phyloP scores from a whole-genome alignment of 2,329 filamentous ascomycete genomes.

The Paraphaeosphaeria sporulosa region DNA sequence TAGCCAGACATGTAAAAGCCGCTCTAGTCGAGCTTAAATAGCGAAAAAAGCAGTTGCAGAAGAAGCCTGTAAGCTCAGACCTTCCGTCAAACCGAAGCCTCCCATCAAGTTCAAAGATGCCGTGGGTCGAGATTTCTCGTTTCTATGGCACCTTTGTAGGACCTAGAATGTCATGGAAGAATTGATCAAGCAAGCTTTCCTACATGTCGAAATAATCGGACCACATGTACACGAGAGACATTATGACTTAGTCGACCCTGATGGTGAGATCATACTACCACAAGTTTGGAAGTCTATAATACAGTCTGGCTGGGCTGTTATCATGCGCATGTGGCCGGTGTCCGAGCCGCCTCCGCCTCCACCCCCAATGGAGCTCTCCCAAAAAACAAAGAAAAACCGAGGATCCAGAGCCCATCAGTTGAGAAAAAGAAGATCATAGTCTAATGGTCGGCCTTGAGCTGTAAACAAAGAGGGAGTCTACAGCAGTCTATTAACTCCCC shows the following conservation, averaged over 20 bases:
- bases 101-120: constrained; percentile 24
- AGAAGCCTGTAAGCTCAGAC: constrained; percentile 48
- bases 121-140: constrained; percentile 19
- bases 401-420: too few relatives aligned
- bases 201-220: constrained; percentile 52
- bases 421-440: not conserved
- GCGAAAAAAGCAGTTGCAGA: constrained; percentile 56
- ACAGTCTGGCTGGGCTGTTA: constrained; percentile 54
- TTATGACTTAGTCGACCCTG: constrained; percentile 54
- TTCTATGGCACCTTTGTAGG: constrained; percentile 20
- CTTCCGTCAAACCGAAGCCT: constrained; percentile 54
- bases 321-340: constrained; percentile 56
- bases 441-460: not conserved
- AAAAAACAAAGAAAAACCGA: too few relatives aligned
- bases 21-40: constrained; percentile 42
- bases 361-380: not conserved
- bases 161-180: constrained; percentile 49
- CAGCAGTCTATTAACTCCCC: not conserved
- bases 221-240: constrained; percentile 51
- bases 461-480: not conserved
- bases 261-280: constrained; percentile 55
- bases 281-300: constrained; percentile 55
- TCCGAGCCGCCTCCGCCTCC: constrained; percentile 27
- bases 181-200: constrained; percentile 55
- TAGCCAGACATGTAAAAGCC: constrained; percentile 28